Percentiles rank a stretch among this genome's conserved stretches.
These are phyloP conservation scores for Colletotrichum gloeosporioides DNA, from an alignment of 2,329 filamentous ascomycete species.

Conservation along the genomic window DNA sequence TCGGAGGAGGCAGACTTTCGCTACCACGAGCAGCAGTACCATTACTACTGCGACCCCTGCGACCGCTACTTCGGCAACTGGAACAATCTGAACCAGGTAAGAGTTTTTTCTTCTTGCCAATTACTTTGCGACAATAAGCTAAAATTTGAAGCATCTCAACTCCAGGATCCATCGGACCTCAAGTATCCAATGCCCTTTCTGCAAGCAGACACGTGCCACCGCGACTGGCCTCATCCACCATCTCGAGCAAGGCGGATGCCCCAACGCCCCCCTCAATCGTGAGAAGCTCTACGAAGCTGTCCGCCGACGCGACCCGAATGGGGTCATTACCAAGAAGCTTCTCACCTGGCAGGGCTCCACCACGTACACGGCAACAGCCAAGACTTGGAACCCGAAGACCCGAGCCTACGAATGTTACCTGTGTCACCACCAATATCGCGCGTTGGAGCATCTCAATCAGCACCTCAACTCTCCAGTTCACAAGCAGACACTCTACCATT, in stretches of 20 bases:
- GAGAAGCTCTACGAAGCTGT: constrained; percentile 53
- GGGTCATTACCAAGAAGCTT: constrained; percentile 56
- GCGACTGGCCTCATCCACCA: constrained; percentile 62
- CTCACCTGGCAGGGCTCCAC: constrained; percentile 47
- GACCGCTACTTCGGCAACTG: background rate
- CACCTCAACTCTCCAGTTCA: constrained; percentile 60
- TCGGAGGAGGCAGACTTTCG: constrained; percentile 21
- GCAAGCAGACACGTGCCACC: constrained; percentile 46
- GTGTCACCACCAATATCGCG: constrained; percentile 51
- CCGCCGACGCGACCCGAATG: constrained; percentile 48
- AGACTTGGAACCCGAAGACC: constrained; percentile 47
- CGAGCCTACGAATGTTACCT: constrained; percentile 56
- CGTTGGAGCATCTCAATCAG: constrained; percentile 43
- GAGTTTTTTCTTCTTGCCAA: fast-evolving
- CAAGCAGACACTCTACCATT: constrained; percentile 43
- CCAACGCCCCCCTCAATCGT: constrained; percentile 50
- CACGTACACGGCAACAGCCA: constrained; percentile 40
- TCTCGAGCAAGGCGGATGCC: constrained; percentile 60
- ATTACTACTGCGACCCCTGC: constrained; percentile 5
- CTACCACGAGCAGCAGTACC: background rate
- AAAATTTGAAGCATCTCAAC: constrained; percentile 54
- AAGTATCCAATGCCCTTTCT: constrained; percentile 60
- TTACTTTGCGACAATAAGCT: background rate
- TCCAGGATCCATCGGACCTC: constrained; percentile 53
- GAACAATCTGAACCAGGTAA: background rate